Conservation (phyloP, 1,284 basidiomycete species). For the Exobasidium cylindrosporum region DNA sequence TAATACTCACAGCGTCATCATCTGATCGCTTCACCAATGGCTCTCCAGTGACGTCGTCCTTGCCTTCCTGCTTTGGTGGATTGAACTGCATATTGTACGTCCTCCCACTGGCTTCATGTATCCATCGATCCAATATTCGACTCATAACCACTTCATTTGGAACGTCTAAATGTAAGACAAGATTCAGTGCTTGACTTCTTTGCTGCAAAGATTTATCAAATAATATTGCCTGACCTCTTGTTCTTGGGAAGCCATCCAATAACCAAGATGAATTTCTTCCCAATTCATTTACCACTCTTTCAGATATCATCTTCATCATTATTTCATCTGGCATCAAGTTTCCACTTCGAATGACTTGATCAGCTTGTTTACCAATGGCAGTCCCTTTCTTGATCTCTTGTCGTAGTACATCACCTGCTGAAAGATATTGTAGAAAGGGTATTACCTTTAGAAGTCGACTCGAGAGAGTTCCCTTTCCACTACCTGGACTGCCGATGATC, state of each 20-base stretch:
- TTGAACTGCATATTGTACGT: conserved; percentile 71
- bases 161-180: conserved; percentile 88
- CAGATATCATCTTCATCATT: conserved; percentile 49
- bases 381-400: conserved; percentile 40
- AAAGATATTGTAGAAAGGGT: conserved; percentile 21
- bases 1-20: neutral
- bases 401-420: conserved; percentile 48
- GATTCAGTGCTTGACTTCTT: conserved; percentile 61
- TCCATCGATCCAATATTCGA: conserved; percentile 82
- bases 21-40: conserved; percentile 2
- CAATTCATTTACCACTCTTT: conserved; percentile 20
- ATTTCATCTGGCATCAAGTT: conserved; percentile 50
- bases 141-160: conserved; percentile 83
- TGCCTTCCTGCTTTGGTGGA: conserved; percentile 72
- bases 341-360: conserved; percentile 41
- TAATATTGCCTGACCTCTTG: conserved; percentile 79
- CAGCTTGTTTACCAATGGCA: conserved; percentile 35
- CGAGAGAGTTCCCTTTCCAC: conserved; percentile 52
- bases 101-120: conserved; percentile 85
- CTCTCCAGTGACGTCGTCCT: conserved; percentile 6
- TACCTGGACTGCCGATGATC: conserved; percentile 50
- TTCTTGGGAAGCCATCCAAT: conserved; percentile 93
- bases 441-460: conserved; percentile 33
- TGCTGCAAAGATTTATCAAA: conserved; percentile 63
- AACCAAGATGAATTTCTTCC: conserved; percentile 57